Base-by-base conservation (phyloP, 805 yeast genomes). In the Nakazawaea laoshanensis region DNA sequence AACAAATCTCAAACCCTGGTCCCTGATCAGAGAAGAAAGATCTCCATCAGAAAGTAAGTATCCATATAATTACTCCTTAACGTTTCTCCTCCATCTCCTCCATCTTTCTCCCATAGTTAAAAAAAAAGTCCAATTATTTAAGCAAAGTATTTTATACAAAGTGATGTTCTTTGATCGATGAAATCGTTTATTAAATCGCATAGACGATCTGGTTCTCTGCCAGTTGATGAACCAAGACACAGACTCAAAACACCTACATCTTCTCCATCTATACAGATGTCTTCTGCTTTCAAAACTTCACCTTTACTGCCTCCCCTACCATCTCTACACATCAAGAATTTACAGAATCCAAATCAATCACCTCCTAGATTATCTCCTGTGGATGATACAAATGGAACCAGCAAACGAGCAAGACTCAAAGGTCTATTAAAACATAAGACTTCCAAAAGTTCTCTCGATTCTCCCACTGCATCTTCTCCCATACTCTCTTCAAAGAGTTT, bases 131-230 rank as follows among this genome's bases (percentile, higher is more conserved):
- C n/a, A n/a, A 28, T 16, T 12, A 11, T 28, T 16, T 28, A 17
- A 17, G 23, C 7, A 28, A 11, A 28, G 22, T 11, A 28, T 28
- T 10, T 15, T 19, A 14, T 29, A 14, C 12, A 11, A 15, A 19
- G 13, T 29, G 22, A 12, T 13, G 25, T n/a, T 16, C 14, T 6
- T 9, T 14, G 12, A 11, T 20, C 7, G 25, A 53, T 53, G 59
- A 43, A 55, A 30, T 51, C 57, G 1, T 50, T 53, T 30, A 53
- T 53, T 27, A 51, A 50, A 29, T 44, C 54, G 4, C 56, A 53
- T 35, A 42, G 46, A 36, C 33, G 50, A 24, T 44, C 41, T 26
- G 41, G 50, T 2, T 42, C 49, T 4, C 12, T 24, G 26, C n/a
- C 26, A n/a, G 13, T 8, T 7, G 12, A 24, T 7, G 11, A n/a